Percentiles rank a stretch among this genome's conserved stretches.
phyloP scores from a whole-genome alignment of 2,329 filamentous ascomycete species.

The Fusarium oxysporum region DNA sequence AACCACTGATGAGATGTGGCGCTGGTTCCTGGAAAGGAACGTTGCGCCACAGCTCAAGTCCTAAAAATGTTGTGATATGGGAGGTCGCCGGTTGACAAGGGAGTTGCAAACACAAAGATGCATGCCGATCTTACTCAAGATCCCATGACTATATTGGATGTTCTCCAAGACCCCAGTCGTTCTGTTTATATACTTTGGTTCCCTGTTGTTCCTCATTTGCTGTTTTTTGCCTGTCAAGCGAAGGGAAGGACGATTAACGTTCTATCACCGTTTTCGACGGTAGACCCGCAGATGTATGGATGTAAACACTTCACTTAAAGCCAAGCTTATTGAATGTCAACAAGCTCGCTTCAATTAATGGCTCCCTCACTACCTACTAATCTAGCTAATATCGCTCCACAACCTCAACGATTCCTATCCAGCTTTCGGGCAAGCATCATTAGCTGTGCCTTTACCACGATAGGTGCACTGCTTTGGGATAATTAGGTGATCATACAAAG shows the following conservation, averaged over 20 bases:
- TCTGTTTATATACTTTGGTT: neutral
- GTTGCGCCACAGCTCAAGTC: slow-evolving; percentile 22
- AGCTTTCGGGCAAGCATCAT: neutral
- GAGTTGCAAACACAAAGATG: neutral
- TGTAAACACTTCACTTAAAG: neutral
- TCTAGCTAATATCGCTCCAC: neutral
- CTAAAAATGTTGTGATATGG: neutral
- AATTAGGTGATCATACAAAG: neutral
- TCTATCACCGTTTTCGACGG: neutral
- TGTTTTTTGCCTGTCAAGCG: neutral
- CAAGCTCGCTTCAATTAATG: neutral
- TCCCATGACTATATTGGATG: neutral
- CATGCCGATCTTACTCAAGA: neutral
- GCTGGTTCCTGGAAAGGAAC: slow-evolving; percentile 7
- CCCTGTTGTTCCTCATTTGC: neutral
- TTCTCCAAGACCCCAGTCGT: neutral
- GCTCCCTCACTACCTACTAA: neutral
- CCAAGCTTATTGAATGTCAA: neutral
- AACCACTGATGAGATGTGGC: slow-evolving; percentile 25
- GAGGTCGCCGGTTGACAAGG: neutral
- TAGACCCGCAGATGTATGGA: neutral
- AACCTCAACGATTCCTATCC: neutral
- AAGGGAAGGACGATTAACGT: neutral
- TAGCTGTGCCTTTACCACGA: neutral
- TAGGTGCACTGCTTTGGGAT: neutral